A percentile compares a stretch with the other conserved stretches of the same genome.
phyloP scores from a whole-genome alignment of 257 asterid species.

The Nicotiana attenuata region DNA sequence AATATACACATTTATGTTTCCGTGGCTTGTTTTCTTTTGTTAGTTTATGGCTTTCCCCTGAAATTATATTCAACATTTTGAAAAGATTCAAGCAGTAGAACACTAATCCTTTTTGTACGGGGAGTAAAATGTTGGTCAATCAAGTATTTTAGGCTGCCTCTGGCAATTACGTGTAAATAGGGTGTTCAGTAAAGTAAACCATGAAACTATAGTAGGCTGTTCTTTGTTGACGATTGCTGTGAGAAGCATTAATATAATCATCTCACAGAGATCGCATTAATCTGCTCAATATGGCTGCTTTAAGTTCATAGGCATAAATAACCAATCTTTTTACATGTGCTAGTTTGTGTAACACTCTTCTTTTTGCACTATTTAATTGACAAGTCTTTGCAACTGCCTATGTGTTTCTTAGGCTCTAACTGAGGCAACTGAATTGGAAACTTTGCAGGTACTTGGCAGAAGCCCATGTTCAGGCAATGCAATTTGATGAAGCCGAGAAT shows the following conservation, averaged over 20 bases:
- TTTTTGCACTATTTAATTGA: background rate
- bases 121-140: background rate
- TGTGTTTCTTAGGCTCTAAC: conserved; percentile 2
- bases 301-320: background rate
- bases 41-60: background rate
- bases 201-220: background rate
- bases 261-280: background rate
- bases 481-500: conserved; percentile 86
- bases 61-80: background rate
- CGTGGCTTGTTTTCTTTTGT: background rate
- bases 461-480: conserved; percentile 98
- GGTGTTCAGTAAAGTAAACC: background rate
- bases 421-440: background rate
- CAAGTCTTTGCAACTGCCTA: background rate
- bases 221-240: background rate
- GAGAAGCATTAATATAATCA: background rate
- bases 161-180: background rate
- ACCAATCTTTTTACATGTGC: background rate
- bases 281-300: background rate
- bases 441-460: conserved; percentile 82
- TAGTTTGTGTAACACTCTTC: background rate
- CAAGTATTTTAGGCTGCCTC: background rate
- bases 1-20: background rate
- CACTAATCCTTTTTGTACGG: background rate
- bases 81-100: background rate